Percentiles rank a stretch among this genome's conserved stretches.
Evolutionary conservation across 805 yeast species (phyloP).

Genomic region (Candida orba): DNA sequence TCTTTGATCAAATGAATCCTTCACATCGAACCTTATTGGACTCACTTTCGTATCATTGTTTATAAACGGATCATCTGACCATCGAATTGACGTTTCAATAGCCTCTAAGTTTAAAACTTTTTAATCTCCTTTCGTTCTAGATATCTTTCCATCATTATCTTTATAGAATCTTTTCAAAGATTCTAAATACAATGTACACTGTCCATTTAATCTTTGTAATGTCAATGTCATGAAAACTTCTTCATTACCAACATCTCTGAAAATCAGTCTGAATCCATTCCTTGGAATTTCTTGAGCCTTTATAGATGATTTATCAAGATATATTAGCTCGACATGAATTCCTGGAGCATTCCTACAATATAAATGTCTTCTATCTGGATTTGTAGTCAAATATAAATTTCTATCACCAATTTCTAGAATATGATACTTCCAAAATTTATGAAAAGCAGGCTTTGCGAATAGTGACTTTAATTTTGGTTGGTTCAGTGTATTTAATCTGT

Average conservation of each 20-base stretch:
- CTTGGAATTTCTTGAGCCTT: constrained; percentile 9
- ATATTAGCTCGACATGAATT: constrained; percentile 41
- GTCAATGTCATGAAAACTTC: constrained; percentile 14
- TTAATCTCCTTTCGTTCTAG: neutral
- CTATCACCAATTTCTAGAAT: constrained; percentile 40
- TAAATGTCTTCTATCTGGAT: constrained; percentile 54
- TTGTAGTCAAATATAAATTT: constrained; percentile 57
- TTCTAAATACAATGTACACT: constrained; percentile 11
- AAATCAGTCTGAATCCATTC: constrained; percentile 27
- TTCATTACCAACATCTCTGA: constrained; percentile 17
- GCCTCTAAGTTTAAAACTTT: constrained; percentile 2
- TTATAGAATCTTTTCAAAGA: constrained; percentile 5
- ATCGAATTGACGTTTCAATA: constrained; percentile 1
- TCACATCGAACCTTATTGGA: constrained; percentile 26
- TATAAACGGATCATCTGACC: neutral
- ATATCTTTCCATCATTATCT: constrained; percentile 11
- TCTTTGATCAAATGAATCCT: constrained; percentile 21
- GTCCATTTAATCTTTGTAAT: constrained; percentile 4
- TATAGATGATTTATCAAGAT: constrained; percentile 2
- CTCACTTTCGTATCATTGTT: constrained; percentile 1
- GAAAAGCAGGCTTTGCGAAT: constrained; percentile 1
- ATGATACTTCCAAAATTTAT: constrained; percentile 44
- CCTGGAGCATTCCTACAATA: constrained; percentile 59
- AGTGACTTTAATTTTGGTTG: neutral
- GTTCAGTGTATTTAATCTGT: neutral